Percentiles rank a stretch among this genome's conserved stretches.
Conservation (phyloP, 352 stramenopile genomes). For the Stephanocyclus meneghinianus region DNA sequence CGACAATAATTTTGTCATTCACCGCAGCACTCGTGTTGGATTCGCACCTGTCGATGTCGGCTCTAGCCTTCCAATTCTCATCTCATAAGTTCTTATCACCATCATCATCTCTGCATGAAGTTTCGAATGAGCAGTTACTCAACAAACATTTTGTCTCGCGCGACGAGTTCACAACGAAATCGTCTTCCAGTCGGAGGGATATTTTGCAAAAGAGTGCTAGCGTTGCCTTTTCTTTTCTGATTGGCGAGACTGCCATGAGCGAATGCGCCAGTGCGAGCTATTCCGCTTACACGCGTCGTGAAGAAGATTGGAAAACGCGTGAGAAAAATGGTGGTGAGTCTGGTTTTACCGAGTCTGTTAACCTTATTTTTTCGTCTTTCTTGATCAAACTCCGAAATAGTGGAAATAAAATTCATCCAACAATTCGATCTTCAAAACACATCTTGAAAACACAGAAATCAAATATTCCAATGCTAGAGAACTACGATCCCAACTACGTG, state of each 20-base stretch:
- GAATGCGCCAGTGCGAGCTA: conserved; percentile 57
- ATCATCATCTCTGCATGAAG: too few relatives aligned
- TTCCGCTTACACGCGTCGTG: conserved; percentile 63
- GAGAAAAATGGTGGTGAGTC: conserved; percentile 59
- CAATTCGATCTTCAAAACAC: neutral
- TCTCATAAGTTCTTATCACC: neutral
- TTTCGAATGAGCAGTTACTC: neutral
- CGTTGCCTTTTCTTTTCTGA: conserved; percentile 17
- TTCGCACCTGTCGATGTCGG: neutral
- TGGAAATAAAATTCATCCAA: neutral
- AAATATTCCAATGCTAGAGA: conserved; percentile 61
- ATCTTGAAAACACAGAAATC: conserved; percentile 52
- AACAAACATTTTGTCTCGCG: neutral
- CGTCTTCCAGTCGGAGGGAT: conserved; percentile 14
- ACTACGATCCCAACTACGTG: conserved; percentile 61
- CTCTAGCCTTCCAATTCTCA: conserved; percentile 22
- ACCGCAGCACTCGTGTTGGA: neutral
- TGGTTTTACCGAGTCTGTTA: neutral
- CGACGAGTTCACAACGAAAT: neutral
- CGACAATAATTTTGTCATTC: neutral
- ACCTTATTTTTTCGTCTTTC: neutral
- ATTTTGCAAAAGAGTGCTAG: conserved; percentile 30
- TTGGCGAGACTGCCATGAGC: conserved; percentile 19
- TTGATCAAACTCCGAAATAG: neutral
- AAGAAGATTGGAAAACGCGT: conserved; percentile 79